A percentile compares a stretch with the other conserved stretches of the same genome.
phyloP scores from a whole-genome alignment of 768 basidiomycete species.

The Mycena rebaudengoi region DNA sequence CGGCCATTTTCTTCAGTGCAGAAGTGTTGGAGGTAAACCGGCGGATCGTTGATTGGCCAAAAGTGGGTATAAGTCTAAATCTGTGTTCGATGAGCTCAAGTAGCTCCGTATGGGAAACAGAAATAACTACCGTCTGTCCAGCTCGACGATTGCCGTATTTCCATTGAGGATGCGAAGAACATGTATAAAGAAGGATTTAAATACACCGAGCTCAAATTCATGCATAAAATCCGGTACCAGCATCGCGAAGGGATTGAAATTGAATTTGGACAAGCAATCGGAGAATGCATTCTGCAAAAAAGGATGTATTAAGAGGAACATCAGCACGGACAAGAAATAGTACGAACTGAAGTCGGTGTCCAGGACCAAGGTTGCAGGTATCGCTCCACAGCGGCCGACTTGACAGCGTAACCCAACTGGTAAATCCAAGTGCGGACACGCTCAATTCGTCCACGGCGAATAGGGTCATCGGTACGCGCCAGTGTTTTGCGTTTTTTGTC shows the following conservation, averaged over 20 bases:
- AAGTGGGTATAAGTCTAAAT: slow-evolving; percentile 29
- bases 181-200: slow-evolving; percentile 47
- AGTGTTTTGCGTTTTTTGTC: slow-evolving; percentile 10
- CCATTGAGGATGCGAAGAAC: slow-evolving; percentile 41
- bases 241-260: slow-evolving; percentile 34
- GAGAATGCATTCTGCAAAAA: slow-evolving; percentile 46
- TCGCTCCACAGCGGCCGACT: slow-evolving; percentile 28
- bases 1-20: slow-evolving; percentile 32
- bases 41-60: slow-evolving; percentile 33
- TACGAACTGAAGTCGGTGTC: slow-evolving; percentile 39
- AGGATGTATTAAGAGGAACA: not conserved
- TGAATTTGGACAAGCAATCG: slow-evolving; percentile 19
- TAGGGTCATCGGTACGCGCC: slow-evolving; percentile 15
- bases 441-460: slow-evolving; percentile 18
- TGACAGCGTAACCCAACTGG: slow-evolving; percentile 24
- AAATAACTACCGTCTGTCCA: slow-evolving; percentile 40
- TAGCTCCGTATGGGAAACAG: not conserved
- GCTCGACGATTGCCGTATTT: slow-evolving; percentile 16
- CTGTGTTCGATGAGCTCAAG: not conserved
- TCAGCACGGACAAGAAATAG: too few species aligned
- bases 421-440: slow-evolving; percentile 35
- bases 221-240: slow-evolving; percentile 49
- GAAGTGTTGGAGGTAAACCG: slow-evolving; percentile 29
- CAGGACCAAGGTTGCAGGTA: slow-evolving; percentile 27
- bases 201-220: slow-evolving; percentile 50